phyloP scores from a whole-genome alignment of 1,284 basidiomycete genomes.

The Papiliotrema flavescens region DNA sequence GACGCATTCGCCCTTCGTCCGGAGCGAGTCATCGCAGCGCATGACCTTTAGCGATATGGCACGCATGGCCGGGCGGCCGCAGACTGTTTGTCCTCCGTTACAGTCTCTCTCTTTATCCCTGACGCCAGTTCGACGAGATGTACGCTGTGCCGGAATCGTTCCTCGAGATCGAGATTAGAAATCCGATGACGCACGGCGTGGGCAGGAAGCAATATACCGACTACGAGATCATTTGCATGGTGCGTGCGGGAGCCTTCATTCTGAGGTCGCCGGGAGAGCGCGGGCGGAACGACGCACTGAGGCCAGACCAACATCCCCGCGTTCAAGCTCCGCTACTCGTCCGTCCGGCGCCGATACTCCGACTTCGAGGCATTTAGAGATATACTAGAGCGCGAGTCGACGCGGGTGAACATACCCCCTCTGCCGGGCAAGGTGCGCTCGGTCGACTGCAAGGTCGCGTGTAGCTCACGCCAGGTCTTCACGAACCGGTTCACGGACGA shows the following conservation, averaged over 20 bases:
- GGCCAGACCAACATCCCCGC: constrained; percentile 96
- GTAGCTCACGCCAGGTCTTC: constrained; percentile 58
- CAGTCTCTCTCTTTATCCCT: constrained; percentile 13
- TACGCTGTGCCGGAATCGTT: constrained; percentile 96
- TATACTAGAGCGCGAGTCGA: constrained; percentile 93
- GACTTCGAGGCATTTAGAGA: constrained; percentile 99
- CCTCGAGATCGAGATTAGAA: constrained; percentile 95
- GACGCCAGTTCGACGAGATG: constrained; percentile 87
- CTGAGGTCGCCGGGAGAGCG: neutral
- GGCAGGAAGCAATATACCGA: constrained; percentile 99
- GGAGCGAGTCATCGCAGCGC: constrained; percentile 41
- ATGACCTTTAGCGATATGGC: constrained; percentile 65
- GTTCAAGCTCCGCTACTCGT: constrained; percentile 92
- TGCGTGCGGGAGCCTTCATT: constrained; percentile 45
- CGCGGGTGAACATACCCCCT: constrained; percentile 93
- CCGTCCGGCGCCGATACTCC: constrained; percentile 91
- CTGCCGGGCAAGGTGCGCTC: constrained; percentile 79
- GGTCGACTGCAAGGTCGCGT: neutral
- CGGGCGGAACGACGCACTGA: neutral
- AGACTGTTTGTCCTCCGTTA: constrained; percentile 62
- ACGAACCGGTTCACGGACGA: constrained; percentile 97
- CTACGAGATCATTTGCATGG: constrained; percentile 98
- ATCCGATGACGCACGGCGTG: constrained; percentile 94
- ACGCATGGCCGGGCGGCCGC: constrained; percentile 64
- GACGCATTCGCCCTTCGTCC: constrained; percentile 68